phyloP scores from a whole-genome alignment of 1,284 basidiomycete species.

The Cutaneotrichosporon cavernicola region DNA sequence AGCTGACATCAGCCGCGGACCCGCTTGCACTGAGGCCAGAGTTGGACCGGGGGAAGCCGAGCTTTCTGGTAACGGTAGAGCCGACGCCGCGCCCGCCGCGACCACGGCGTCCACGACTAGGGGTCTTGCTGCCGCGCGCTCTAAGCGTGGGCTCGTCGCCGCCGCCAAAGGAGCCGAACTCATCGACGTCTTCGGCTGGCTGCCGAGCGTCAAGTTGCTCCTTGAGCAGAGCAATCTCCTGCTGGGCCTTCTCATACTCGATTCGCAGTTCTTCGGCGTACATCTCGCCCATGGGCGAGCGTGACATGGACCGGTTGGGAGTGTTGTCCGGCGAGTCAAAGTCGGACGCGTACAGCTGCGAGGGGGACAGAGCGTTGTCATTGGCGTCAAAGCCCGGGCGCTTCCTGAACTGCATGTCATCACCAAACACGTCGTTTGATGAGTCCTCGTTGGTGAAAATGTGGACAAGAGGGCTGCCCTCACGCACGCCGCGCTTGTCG shows the following conservation, averaged over 20 bases:
- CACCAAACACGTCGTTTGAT: conserved; percentile 65
- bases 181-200: conserved; percentile 30
- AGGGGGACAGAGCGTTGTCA: conserved; percentile 55
- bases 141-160: conserved; percentile 15
- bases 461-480: conserved; percentile 51
- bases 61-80: conserved; percentile 40
- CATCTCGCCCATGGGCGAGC: conserved; percentile 49
- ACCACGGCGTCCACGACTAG: conserved; percentile 44
- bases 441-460: conserved; percentile 63
- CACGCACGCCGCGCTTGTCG: conserved; percentile 36
- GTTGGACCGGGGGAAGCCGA: conserved; percentile 40
- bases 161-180: conserved; percentile 33
- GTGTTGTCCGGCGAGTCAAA: conserved; percentile 67
- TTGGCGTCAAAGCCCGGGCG: conserved; percentile 62
- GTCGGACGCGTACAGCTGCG: conserved; percentile 49
- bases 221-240: conserved; percentile 46
- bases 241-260: conserved; percentile 43
- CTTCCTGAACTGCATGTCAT: conserved; percentile 61
- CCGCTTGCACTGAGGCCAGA: conserved; percentile 28
- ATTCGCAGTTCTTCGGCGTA: conserved; percentile 49
- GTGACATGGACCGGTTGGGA: conserved; percentile 50
- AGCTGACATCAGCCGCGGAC: conserved; percentile 38
- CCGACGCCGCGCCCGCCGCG: conserved; percentile 36
- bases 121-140: conserved; percentile 34
- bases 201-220: conserved; percentile 22